Evolutionary conservation across 2,329 filamentous ascomycete species (phyloP), one percentile per base, ranked within the genome.

Genomic region (Phyllosticta citribraziliensis): DNA sequence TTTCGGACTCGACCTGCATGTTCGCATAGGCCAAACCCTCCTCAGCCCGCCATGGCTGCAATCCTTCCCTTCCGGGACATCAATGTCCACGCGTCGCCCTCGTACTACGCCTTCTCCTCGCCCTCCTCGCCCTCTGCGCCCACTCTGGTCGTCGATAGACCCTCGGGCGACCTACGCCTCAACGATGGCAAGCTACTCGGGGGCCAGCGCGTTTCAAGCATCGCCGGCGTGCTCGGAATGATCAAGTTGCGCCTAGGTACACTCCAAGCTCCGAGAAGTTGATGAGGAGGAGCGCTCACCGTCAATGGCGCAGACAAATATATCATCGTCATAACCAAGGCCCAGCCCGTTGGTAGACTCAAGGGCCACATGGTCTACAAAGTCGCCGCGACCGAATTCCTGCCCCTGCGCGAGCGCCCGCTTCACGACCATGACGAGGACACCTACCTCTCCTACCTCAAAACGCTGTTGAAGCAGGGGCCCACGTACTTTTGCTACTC

Each of bases 401-500:
- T 99, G 40, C 92, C 94, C 54, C 84, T 99, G 72, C 91, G 92
- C 75, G 94, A 97, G 77, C 88, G 91, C 66, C 88, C 90, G 66
- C 85, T 97, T 64, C 90, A 89, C 75, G 94, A 99, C 71, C 85
- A 87, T 53, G 94, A 99, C 73, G 94, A 99, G 80, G 93, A 97
- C 75, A 88, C 85, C 67, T 97, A 97, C 74, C 82, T 97, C 60
- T 77, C 80, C 56, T 81, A 97, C 59, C 83, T 99, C 67, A 91
- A 91, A 74, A 84, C 82, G 55, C 86, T 94, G 64, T 82, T 99
- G 67, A 88, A 88, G 73, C 86, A 84, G 12, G 89, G 89, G 0
- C 91, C 93, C 9, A 91, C 97, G 87, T 97, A 96, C 82, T 99
- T 97, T 71, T 97, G 94, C 62, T 99, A 99, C 79, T 93, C 92